Conservation (phyloP, 129 eudicot genomes). For the Calendula officinalis region DNA sequence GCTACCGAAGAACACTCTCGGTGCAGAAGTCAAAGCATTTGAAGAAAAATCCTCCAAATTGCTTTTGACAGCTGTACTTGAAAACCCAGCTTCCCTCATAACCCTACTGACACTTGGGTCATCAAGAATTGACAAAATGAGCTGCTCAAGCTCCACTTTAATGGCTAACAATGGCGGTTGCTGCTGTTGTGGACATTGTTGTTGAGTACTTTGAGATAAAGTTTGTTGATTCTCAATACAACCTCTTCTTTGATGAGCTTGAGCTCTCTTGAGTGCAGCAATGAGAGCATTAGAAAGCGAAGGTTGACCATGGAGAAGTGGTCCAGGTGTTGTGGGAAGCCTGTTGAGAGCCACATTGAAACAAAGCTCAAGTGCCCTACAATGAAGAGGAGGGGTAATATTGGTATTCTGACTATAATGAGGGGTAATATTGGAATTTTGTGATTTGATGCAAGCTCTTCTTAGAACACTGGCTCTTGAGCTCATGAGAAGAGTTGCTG, state of each 20-base stretch:
- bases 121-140: constrained; percentile 69
- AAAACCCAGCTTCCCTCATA: constrained; percentile 90
- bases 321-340: constrained; percentile 73
- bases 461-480: constrained; percentile 55
- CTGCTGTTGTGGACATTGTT: constrained; percentile 46
- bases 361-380: constrained; percentile 85
- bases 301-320: constrained; percentile 73
- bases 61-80: constrained; percentile 62
- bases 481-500: constrained; percentile 64
- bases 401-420: background rate
- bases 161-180: constrained; percentile 68
- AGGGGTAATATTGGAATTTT: constrained; percentile 31
- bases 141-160: constrained; percentile 81
- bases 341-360: constrained; percentile 90
- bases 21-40: constrained; percentile 49
- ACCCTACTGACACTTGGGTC: constrained; percentile 95
- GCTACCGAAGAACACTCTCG: constrained; percentile 48
- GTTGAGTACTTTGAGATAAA: constrained; percentile 27
- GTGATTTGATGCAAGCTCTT: constrained; percentile 82
- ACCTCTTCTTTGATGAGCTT: constrained; percentile 81
- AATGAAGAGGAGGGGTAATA: constrained; percentile 49
- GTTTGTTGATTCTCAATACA: constrained; percentile 62
- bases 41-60: constrained; percentile 56
- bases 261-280: constrained; percentile 87
- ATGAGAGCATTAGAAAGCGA: constrained; percentile 74